Conservation (phyloP, 2,329 filamentous ascomycete genomes). For the Pseudocercospora musae region DNA sequence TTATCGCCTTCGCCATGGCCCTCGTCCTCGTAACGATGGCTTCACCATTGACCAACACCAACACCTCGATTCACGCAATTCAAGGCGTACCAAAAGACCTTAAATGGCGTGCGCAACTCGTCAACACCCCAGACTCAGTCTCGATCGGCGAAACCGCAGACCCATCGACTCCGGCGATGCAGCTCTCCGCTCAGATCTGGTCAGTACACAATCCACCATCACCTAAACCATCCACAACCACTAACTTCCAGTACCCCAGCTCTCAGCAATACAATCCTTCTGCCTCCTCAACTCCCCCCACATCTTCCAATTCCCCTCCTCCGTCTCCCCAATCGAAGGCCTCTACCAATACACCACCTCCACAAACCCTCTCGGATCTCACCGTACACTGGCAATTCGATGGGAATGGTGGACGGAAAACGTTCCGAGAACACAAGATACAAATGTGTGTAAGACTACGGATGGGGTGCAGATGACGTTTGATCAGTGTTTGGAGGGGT, state of each 20-base stretch:
- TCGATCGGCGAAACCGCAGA: background rate
- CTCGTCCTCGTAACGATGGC: background rate
- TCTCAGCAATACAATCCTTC: background rate
- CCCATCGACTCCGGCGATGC: background rate
- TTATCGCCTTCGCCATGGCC: background rate
- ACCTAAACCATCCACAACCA: too few relatives aligned
- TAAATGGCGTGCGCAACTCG: background rate
- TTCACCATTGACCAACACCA: background rate
- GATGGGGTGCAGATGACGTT: background rate
- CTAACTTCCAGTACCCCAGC: too few relatives aligned
- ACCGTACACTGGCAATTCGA: background rate
- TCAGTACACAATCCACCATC: too few relatives aligned
- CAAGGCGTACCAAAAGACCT: background rate
- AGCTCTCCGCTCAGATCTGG: background rate
- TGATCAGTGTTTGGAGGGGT: background rate
- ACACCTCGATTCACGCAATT: background rate
- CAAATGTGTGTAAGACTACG: background rate
- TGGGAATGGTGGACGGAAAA: background rate
- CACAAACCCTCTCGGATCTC: background rate
- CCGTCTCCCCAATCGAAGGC: background rate
- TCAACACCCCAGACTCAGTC: background rate
- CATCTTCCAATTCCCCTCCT: background rate
- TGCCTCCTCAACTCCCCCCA: background rate
- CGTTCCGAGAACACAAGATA: background rate
- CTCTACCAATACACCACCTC: background rate